These are phyloP conservation scores for Russula vinacea DNA, from an alignment of 768 basidiomycete species.

Conservation along the genomic window DNA sequence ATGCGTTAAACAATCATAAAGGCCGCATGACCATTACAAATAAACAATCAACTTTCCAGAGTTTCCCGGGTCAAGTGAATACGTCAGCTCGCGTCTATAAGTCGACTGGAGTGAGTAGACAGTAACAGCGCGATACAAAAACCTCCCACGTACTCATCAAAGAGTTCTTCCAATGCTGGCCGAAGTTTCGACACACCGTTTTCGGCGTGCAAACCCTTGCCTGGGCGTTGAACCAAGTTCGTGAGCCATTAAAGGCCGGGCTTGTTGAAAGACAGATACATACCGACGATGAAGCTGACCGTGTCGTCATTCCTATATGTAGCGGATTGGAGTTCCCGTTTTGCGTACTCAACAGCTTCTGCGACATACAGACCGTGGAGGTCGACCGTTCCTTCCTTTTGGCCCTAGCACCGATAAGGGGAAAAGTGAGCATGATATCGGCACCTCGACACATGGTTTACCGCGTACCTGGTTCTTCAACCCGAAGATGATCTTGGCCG, in stretches of 20 bases:
- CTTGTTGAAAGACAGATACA: not conserved
- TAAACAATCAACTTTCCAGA: conserved; percentile 15
- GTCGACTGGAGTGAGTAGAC: not conserved
- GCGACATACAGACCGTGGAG: conserved; percentile 17
- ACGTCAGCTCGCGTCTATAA: not conserved
- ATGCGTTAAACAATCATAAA: not conserved
- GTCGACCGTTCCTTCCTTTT: conserved; percentile 9
- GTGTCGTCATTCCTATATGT: not conserved
- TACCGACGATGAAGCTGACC: conserved; percentile 21
- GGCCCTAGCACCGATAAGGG: not conserved
- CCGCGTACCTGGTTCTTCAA: conserved; percentile 22
- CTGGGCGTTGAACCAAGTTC: not conserved
- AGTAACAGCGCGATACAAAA: not conserved
- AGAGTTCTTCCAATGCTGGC: conserved; percentile 15
- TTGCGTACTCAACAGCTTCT: conserved; percentile 17
- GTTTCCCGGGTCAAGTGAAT: conserved; percentile 8
- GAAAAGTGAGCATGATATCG: not conserved
- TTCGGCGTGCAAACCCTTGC: conserved; percentile 10
- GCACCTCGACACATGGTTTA: not conserved
- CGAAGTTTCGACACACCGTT: conserved; percentile 9
- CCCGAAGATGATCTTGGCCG: conserved; percentile 7
- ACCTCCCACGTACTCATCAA: conserved; percentile 1
- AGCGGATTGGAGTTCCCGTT: conserved; percentile 5
- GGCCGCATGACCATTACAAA: not conserved
- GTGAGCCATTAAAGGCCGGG: not conserved